Evolutionary conservation across 164 flowering plant genomes (phyloP), one percentile per base, ranked within the genome.

Genomic region (Kingdonia uniflora): DNA sequence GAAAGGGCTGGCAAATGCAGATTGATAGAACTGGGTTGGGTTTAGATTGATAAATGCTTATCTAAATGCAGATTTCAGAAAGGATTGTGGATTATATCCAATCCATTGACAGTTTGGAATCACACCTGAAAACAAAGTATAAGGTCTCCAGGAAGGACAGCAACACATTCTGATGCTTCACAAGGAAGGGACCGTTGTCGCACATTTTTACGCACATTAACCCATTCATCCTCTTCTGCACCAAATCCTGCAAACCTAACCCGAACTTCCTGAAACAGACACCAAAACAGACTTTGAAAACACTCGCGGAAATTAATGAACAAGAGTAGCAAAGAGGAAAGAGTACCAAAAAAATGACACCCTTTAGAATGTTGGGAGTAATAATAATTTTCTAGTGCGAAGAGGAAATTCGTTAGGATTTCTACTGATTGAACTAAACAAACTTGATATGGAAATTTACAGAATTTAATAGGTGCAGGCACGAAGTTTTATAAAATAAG

Each of bases 181-280:
- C 99, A 92, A 26, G 99, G 99, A 20, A 92, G 94, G 51, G 99
- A 92, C 1, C 99, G 84, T 47, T 77, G 95, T 63, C 99, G 78
- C 37, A 88, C 82, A 69, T 75, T 78, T 70, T 61, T 86, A 24
- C 76, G 81, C 53, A 88, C 70, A 61, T 82, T 82, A 57, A 92
- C 68, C 99, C 99, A 92, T 64, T 92, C 99, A 77, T 92, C 99
- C 64, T 92, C 99, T 59, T 86, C 99, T 13, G 80, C 70, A 44
- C 92, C 97, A 75, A 88, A 92, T 53, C 99, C 99, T 62, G 95
- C 61, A 75, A 84, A 86, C 33, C 95, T 79, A 48, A 92, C 95
- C 57, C 85, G 70, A 64, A 83, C 97, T 74, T 92, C 97, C 99
- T 92, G 76, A 54, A 59, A 61, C 48, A 3, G 22, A n/a, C 48